These are phyloP conservation scores for Raphanus sativus DNA, from an alignment of 345 rosid genomes.

Conservation along the genomic window DNA sequence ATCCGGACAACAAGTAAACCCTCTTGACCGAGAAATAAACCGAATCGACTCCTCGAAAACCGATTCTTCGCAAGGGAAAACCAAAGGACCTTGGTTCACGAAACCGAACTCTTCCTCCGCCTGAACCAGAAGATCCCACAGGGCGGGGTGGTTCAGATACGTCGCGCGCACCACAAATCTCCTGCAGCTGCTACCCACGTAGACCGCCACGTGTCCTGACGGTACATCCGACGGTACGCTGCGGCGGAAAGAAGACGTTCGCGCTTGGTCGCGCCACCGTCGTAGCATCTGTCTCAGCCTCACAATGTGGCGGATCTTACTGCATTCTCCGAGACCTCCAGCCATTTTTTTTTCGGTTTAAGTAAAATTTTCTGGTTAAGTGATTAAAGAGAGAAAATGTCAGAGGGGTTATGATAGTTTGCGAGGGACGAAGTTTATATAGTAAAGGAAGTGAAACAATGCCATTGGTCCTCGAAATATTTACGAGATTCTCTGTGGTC, in stretches of 20 bases:
- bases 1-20: slow-evolving; percentile 51
- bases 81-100: slow-evolving; percentile 72
- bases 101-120: slow-evolving; percentile 95
- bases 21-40: slow-evolving; percentile 54
- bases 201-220: slow-evolving; percentile 83
- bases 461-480: slow-evolving; percentile 45
- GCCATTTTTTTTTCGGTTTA: slow-evolving; percentile 49
- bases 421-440: slow-evolving; percentile 46
- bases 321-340: slow-evolving; percentile 66
- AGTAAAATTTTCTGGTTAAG: slow-evolving; percentile 22
- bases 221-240: slow-evolving; percentile 77
- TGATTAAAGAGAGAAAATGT: background rate
- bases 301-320: slow-evolving; percentile 93
- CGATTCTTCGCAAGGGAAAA: slow-evolving; percentile 86
- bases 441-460: slow-evolving; percentile 5
- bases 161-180: slow-evolving; percentile 88
- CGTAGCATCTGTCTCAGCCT: slow-evolving; percentile 78
- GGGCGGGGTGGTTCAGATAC: slow-evolving; percentile 83
- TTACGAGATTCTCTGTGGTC: slow-evolving; percentile 40
- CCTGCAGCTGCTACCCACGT: slow-evolving; percentile 63
- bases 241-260: slow-evolving; percentile 49
- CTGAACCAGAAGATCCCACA: slow-evolving; percentile 61
- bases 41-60: slow-evolving; percentile 75
- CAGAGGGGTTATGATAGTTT: slow-evolving; percentile 31
- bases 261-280: slow-evolving; percentile 87